Evolutionary conservation across 1,139 yeast genomes (phyloP), one percentile per base, ranked within the genome.

Genomic region (Blastobotrys buckinghamii): DNA sequence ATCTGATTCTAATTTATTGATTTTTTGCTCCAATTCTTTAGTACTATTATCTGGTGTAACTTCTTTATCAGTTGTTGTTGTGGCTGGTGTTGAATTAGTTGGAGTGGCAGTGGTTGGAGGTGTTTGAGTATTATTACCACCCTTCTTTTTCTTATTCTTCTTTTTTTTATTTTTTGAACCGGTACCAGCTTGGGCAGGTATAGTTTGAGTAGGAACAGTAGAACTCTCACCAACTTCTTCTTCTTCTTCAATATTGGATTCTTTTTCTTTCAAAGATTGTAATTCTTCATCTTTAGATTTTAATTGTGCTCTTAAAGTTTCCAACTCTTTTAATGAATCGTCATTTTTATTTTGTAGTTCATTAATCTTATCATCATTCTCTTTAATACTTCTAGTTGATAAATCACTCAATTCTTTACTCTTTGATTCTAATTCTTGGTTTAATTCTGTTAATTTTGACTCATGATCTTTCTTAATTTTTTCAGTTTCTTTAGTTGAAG

Each of bases 121-220:
- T 36, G 32, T 17, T 12, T 33, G 27, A 29, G 37, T 26, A 29
- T 35, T 38, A 12, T 13, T 20, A 30, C 27, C 27, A 2, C 42
- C 42, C 39, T 38, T 38, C 40, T 54, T 54, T 50, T 53, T 55
- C 53, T 57, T 58, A n/a, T 51, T 51, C 52, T 57, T 59, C 49
- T 59, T 58, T 46, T 57, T 57, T 50, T 61, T 62, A 34, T 60
- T 59, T 16, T 53, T 53, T 20, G 53, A 51, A 35, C 53, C 52
- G 6, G 51, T 45, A 19, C 17, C 2, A 12, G 39, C 6, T 22
- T 22, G 24, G 4, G n/a, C n/a, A n/a, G 24, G 24, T 8, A 8
- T 53, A 33, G 17, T 55, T 39, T 2, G 54, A 38, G 1, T 47
- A 24, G 4, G 44, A 40, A 17, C 50, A 20, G 26, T 12, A 16